phyloP scores from a whole-genome alignment of 768 basidiomycete species.

The Kwoniella sp. region DNA sequence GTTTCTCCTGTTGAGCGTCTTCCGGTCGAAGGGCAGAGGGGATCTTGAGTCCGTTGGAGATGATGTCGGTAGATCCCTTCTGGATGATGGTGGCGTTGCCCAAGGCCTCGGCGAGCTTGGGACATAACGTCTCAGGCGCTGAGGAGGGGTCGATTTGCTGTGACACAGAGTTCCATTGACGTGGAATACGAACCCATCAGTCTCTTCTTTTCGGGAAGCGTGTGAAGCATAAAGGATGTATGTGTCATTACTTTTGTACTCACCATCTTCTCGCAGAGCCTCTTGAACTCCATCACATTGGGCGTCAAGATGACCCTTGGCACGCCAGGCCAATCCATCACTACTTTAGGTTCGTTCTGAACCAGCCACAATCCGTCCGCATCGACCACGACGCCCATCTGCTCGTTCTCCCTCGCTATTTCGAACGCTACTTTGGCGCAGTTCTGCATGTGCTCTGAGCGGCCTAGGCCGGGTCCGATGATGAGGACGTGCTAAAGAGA shows the following conservation, averaged over 20 bases:
- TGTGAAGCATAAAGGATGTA: neutral
- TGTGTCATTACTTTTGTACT: conserved; percentile 36
- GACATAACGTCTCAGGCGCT: conserved; percentile 62
- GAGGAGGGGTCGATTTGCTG: conserved; percentile 56
- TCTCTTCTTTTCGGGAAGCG: neutral
- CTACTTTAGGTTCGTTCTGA: conserved; percentile 68
- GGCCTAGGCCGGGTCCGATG: conserved; percentile 90
- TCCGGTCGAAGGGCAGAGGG: conserved; percentile 58
- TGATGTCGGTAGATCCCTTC: conserved; percentile 80
- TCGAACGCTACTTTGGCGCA: conserved; percentile 75
- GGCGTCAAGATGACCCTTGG: conserved; percentile 86
- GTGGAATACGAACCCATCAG: neutral
- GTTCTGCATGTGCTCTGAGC: conserved; percentile 84
- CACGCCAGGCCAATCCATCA: conserved; percentile 70
- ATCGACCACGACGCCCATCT: conserved; percentile 88
- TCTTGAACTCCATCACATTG: conserved; percentile 88
- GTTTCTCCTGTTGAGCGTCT: conserved; percentile 60
- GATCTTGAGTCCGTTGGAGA: conserved; percentile 62
- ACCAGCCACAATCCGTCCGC: conserved; percentile 88
- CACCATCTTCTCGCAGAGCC: conserved; percentile 74
- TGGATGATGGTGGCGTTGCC: conserved; percentile 88
- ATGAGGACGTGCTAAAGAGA: conserved; percentile 72
- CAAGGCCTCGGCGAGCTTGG: conserved; percentile 69
- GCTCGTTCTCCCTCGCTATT: conserved; percentile 69
- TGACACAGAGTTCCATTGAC: too few species aligned